A percentile compares a stretch with the other conserved stretches of the same genome.
Evolutionary conservation across 352 stramenopile species (phyloP).

Genomic region (Proteromonas lacertae): DNA sequence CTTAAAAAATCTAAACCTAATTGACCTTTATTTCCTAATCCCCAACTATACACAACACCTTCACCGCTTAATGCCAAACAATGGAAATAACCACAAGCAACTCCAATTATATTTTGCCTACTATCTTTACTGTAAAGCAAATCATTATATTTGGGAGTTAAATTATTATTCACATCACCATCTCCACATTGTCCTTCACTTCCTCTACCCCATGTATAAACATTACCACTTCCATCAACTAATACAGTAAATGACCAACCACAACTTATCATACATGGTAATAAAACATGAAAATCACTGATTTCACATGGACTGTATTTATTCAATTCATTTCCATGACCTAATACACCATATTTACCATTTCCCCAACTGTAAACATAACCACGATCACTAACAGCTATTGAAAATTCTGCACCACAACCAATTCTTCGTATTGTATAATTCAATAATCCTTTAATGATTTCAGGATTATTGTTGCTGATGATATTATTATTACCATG

Average conservation of each 20-base stretch:
- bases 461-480: no score
- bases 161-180: no score
- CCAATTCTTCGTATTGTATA: no score
- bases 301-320: no score
- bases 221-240: background rate
- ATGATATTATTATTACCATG: constrained; percentile 1
- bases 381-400: background rate
- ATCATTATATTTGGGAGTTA: no score
- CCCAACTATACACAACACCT: constrained; percentile 65
- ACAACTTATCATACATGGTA: no score
- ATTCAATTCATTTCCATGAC: constrained; percentile 24
- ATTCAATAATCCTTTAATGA: no score
- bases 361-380: background rate
- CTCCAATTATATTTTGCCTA: constrained; percentile 16
- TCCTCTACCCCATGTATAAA: background rate
- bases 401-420: background rate
- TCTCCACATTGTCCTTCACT: no score
- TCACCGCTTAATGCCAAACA: constrained; percentile 32
- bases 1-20: constrained; percentile 38
- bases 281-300: no score
- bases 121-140: no score
- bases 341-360: constrained; percentile 24
- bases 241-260: background rate
- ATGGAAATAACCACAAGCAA: constrained; percentile 54
- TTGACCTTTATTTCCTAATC: constrained; percentile 57